These are phyloP conservation scores for Eremomyces bilateralis DNA, from an alignment of 495 filamentous ascomycete genomes.

Conservation along the genomic window DNA sequence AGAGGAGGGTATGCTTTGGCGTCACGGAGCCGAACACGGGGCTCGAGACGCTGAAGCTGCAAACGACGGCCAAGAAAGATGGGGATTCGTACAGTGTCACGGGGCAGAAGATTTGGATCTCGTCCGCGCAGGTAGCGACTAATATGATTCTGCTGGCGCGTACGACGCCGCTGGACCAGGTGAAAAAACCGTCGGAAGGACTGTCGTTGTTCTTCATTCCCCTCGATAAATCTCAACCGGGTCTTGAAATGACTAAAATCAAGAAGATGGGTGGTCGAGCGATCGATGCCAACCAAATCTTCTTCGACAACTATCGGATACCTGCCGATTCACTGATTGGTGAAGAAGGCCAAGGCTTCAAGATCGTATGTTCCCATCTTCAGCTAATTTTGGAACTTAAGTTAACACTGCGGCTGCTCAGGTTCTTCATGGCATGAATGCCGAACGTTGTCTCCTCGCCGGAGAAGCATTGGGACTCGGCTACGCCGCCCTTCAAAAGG, in stretches of 20 bases:
- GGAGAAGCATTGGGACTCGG: constrained; percentile 61
- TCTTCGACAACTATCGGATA: constrained; percentile 53
- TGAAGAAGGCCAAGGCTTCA: constrained; percentile 49
- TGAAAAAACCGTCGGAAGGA: constrained; percentile 42
- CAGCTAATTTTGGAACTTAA: background rate
- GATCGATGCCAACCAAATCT: constrained; percentile 67
- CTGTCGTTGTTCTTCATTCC: constrained; percentile 60
- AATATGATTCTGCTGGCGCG: constrained; percentile 64
- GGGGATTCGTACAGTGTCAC: constrained; percentile 36
- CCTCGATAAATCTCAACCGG: constrained; percentile 33
- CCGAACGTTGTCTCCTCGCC: constrained; percentile 53
- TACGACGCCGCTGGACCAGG: constrained; percentile 43
- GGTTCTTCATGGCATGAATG: constrained; percentile 68
- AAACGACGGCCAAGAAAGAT: constrained; percentile 30
- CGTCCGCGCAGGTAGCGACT: constrained; percentile 50
- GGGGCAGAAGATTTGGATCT: constrained; percentile 69
- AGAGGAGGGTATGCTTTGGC: constrained; percentile 50
- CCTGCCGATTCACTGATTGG: constrained; percentile 40
- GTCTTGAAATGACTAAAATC: constrained; percentile 44
- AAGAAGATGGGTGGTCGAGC: constrained; percentile 65
- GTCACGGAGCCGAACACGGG: constrained; percentile 51
- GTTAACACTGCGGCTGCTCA: constrained; percentile 2
- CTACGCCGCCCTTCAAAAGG: constrained; percentile 44
- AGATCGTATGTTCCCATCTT: constrained; percentile 22
- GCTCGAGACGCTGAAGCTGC: constrained; percentile 47